Base-by-base conservation (phyloP, 352 stramenopile genomes). In the Elongisporangium senticosum region DNA sequence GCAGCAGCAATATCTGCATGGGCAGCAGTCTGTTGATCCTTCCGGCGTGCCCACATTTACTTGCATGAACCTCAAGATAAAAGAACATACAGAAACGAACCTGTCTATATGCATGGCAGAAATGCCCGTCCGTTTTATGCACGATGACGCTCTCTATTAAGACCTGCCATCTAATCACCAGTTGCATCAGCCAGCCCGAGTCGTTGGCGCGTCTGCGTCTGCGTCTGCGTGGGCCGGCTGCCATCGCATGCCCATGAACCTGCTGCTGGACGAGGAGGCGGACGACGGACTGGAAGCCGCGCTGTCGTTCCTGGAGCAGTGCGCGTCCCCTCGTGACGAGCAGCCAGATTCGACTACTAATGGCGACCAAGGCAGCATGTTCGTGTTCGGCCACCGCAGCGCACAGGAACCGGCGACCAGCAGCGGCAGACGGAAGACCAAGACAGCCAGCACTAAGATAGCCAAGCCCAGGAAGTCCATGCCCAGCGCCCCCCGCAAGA, bases 301-400 rank as follows among this genome's bases (percentile, higher is more conserved):
- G 39, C 51, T 72, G 51, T 67, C 50, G 61, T 72, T 72, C 53
- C 55, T 72, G 24, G 65, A 72, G 24, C 53, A 40, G 13, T 72
- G 62, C 59, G 22, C 33, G 11, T 43, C 33, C 33, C 33, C 33
- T 43, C 10, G 11, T 1, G 33, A 43, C 33, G 33, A 14, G 33
- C 33, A 14, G 11, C 2, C 33, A 2, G 11, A 1, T 43, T 1
- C 5, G 7, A 37, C 26, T 11, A 6, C 3, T 11, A 5, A 37
- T 37, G 26, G 26, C 26, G 26, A 37, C 26, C 26, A 43, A 26
- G 23, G 23, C 33, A 10, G 33, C 11, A 10, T 43, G 33, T 43
- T 43, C 33, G 33, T 43, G 33, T 43, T 43, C 13, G 33, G 33
- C 33, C 23, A 26, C 23, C 33, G 33, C 11, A 43, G 8, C 33